A percentile compares a stretch with the other conserved stretches of the same genome.
These are phyloP conservation scores for Fusarium caatingaense DNA, from an alignment of 2,329 filamentous ascomycete genomes.

Conservation along the genomic window DNA sequence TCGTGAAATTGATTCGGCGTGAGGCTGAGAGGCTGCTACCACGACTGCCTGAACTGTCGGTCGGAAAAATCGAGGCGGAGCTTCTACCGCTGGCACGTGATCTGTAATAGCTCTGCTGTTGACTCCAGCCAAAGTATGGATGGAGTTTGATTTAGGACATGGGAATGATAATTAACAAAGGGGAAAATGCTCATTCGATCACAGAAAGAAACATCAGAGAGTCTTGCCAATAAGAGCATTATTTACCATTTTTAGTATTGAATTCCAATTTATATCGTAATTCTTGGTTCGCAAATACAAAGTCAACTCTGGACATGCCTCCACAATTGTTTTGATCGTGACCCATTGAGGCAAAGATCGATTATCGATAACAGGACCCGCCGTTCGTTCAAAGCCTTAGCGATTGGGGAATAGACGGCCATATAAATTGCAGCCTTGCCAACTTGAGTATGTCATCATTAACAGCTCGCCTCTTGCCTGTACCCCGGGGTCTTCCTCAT, in stretches of 20 bases:
- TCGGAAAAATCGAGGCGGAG: conserved; percentile 49
- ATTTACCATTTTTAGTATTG: background rate
- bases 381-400: conserved; percentile 24
- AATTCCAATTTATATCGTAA: background rate
- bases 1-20: conserved; percentile 40
- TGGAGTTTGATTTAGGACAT: background rate
- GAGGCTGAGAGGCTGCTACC: conserved; percentile 48
- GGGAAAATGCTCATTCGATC: background rate
- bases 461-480: conserved; percentile 29
- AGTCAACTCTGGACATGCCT: background rate
- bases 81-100: conserved; percentile 41
- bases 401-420: conserved; percentile 21
- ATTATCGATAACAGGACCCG: conserved; percentile 40
- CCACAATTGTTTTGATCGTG: conserved; percentile 1
- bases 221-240: background rate
- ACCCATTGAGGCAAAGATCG: conserved; percentile 24
- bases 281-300: background rate
- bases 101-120: background rate
- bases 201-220: background rate
- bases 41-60: conserved; percentile 46
- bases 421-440: conserved; percentile 46
- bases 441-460: conserved; percentile 43
- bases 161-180: too few species aligned
- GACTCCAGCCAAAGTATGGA: background rate
- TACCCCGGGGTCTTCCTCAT: conserved; percentile 26